Evolutionary conservation across 2,329 filamentous ascomycete species (phyloP), one percentile per base, ranked within the genome.

Genomic region (Chaetomium strumarium): DNA sequence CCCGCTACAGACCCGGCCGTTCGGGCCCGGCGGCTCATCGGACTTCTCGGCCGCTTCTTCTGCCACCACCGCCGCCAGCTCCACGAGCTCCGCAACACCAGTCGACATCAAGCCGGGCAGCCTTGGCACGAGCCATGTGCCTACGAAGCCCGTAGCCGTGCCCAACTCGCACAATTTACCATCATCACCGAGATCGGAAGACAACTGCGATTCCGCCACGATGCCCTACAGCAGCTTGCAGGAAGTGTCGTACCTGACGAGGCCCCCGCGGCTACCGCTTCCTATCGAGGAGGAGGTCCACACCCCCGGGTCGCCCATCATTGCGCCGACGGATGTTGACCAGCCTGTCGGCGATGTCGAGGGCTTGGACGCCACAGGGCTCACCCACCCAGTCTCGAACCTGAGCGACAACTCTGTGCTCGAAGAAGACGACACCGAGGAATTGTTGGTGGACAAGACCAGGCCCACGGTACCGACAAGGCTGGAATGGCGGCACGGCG

Each of bases 271-370:
- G 55, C 76, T 97, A 63, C 92, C 92, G 53, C 80, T 97, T 54
- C 91, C 92, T 50, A 96, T 97, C 63, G 90, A 95, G 63, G 89
- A 96, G 74, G 90, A 95, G 67, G 80, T 88, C 13, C 85, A 93
- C 62, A 90, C 87, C 1, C 92, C 92, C 1, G 91, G 91, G 24
- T 96, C 91, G 41, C 92, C 92, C 49, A 92, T 96, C 58, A 81
- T 92, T 57, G 83, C 86, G 7, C 80, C 90, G 1, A 77, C 84
- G 29, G 85, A 89, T 66, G 68, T 67, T 46, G 66, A 67, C 53
- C 76, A 74, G 55, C 69, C 69, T 2, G 66, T 84, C 55, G 79
- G 78, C 6, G 75, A 80, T 48, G 67, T 77, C n/a, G 72, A 78
- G 39, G 67, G 72, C 10, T 73, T 78, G 16, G 77, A 81, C 46